Conservation (phyloP, 2,329 filamentous ascomycete species). For the Cercospora zeina region DNA sequence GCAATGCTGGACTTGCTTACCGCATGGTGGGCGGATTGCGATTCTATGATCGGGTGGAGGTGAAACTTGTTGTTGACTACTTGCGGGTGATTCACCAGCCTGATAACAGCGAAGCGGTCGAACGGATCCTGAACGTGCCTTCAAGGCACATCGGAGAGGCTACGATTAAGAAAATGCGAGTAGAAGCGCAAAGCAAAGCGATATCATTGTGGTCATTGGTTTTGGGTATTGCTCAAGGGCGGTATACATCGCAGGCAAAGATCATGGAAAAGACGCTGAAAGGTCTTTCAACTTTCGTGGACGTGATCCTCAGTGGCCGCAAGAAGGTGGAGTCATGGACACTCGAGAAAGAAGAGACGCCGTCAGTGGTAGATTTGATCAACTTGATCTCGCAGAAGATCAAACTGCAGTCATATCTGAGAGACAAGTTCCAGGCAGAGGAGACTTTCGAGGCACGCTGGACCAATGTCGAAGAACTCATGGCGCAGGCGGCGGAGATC, state of each 20-base stretch:
- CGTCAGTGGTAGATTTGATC: slow-evolving; percentile 52
- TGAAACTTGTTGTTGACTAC: slow-evolving; percentile 86
- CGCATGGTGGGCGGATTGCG: slow-evolving; percentile 87
- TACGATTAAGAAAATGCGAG: slow-evolving; percentile 71
- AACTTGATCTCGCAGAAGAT: slow-evolving; percentile 64
- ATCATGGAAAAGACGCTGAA: slow-evolving; percentile 57
- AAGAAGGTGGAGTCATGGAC: slow-evolving; percentile 53
- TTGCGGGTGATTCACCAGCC: slow-evolving; percentile 81
- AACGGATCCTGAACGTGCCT: slow-evolving; percentile 81
- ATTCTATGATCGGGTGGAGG: slow-evolving; percentile 89
- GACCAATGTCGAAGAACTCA: slow-evolving; percentile 88
- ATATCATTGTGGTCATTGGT: slow-evolving; percentile 76
- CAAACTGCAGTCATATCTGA: slow-evolving; percentile 71
- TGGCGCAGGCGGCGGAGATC: slow-evolving; percentile 75
- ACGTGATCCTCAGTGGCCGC: slow-evolving; percentile 59
- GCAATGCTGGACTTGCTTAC: slow-evolving; percentile 79
- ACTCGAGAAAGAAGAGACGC: slow-evolving; percentile 37
- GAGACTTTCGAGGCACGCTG: slow-evolving; percentile 67
- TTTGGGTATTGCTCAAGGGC: slow-evolving; percentile 58
- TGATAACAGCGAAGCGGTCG: slow-evolving; percentile 81
- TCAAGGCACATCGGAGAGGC: slow-evolving; percentile 76
- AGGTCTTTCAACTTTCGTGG: slow-evolving; percentile 59
- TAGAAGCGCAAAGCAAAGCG: slow-evolving; percentile 71
- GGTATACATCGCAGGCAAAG: slow-evolving; percentile 54
- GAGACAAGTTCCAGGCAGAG: slow-evolving; percentile 69